phyloP scores from a whole-genome alignment of 805 yeast genomes.

The Saccharomycopsis sp. region DNA sequence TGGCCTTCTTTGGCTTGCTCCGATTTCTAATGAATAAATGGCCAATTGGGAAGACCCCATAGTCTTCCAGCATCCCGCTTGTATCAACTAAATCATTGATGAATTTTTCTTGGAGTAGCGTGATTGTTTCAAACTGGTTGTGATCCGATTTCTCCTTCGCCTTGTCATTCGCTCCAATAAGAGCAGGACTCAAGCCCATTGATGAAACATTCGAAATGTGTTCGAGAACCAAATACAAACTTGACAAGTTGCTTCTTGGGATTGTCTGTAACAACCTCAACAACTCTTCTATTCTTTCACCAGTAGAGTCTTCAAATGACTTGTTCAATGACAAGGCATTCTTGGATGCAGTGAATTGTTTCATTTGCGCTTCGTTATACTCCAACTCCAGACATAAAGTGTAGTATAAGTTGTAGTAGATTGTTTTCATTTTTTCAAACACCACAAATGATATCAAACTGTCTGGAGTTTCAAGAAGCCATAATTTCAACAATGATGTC shows the following conservation, averaged over 20 bases:
- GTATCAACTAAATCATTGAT: conserved; percentile 12
- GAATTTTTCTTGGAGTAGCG: conserved; percentile 9
- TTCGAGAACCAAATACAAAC: conserved; percentile 21
- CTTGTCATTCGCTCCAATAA: too few species aligned
- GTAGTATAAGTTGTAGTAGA: conserved; percentile 10
- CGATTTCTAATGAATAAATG: conserved; percentile 25
- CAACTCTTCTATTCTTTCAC: conserved; percentile 12
- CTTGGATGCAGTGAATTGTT: not conserved
- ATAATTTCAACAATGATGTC: conserved; percentile 39
- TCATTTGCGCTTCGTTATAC: not conserved
- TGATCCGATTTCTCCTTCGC: too few species aligned
- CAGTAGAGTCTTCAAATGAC: conserved; percentile 17
- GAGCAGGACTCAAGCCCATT: conserved; percentile 8
- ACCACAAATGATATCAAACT: conserved; percentile 37
- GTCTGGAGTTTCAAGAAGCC: conserved; percentile 53
- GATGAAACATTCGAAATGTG: conserved; percentile 17
- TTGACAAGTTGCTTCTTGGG: conserved; percentile 27
- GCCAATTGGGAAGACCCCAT: conserved; percentile 23
- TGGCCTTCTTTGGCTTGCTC: conserved; percentile 1
- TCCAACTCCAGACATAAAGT: not conserved
- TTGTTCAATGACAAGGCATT: too few species aligned
- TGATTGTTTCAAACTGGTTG: conserved; percentile 8
- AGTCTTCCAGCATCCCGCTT: not conserved
- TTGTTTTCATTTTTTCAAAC: conserved; percentile 23
- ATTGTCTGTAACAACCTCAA: conserved; percentile 23